Base-by-base conservation (phyloP, 106 monocot genomes). In the Gastrodia elata region DNA sequence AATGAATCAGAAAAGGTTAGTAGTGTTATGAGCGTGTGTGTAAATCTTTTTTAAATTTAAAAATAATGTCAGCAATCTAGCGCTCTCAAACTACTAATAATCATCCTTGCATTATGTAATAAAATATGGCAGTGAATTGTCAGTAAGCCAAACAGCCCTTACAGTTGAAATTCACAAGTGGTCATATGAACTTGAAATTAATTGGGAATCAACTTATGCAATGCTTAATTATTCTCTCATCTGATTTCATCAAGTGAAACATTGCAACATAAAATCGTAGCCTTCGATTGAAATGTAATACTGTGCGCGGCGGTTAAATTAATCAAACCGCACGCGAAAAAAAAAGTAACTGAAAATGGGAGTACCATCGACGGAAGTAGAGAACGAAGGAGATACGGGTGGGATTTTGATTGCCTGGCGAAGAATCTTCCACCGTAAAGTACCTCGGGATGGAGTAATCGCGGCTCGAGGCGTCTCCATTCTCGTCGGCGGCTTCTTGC, bases 391-490 rank as follows among this genome's bases (percentile, higher is more conserved):
- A n/a, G n/a, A n/a, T n/a, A n/a, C 25, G 5, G 69, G n/a, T 39
- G 69, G 2, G 25, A 25, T 13, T 39, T 14, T 69, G 40, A 69
- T 39, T 40, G 69, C 69, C 69, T 40, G 69, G 39, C 69, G 69
- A 41, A 69, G 69, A 35, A 69, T 69, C 39, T 39, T 40, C 69
- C 69, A 69, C 69, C 69, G 40, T 4, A 69, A 26, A 24, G 69
- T 40, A 39, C 69, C 24, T 39, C 69, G 69, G 41, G 69, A 69
- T 10, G 69, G 69, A 67, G 37, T 1, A n/a, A 40, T 25, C 14
- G 25, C 69, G 38, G 40, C 69, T 14, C 13, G 69, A 69, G 69
- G 24, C 15, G 2, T 40, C 40, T 69, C 40, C 69, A 69, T 69
- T 40, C 40, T 40, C 26, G 41, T 25, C 40, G 40, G 25, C 8